Evolutionary conservation across 1,284 basidiomycete genomes (phyloP).

Genomic region (Apiotrichum gamsii): DNA sequence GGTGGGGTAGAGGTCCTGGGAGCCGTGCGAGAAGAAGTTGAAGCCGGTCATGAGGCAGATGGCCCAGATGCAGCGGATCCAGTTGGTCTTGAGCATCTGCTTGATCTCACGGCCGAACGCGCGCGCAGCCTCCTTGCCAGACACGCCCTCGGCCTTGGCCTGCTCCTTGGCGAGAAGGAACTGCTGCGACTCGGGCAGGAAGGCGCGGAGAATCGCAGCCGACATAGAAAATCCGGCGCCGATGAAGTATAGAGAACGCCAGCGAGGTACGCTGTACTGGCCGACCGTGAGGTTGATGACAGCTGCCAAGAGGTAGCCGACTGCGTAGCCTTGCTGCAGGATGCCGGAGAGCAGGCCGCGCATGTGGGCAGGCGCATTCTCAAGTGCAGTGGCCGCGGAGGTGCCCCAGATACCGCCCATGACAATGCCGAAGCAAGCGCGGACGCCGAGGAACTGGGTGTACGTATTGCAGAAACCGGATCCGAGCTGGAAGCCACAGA

Average conservation of each 20-base stretch:
- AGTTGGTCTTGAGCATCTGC: constrained; percentile 72
- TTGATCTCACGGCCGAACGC: constrained; percentile 64
- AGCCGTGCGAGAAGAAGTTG: constrained; percentile 71
- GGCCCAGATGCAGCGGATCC: constrained; percentile 72
- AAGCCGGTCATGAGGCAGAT: constrained; percentile 58
- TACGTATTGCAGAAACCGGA: constrained; percentile 52
- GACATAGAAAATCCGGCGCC: constrained; percentile 61
- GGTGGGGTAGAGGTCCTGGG: constrained; percentile 51
- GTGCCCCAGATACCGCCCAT: constrained; percentile 62
- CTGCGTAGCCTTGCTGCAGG: constrained; percentile 72
- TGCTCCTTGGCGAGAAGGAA: constrained; percentile 51
- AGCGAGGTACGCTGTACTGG: constrained; percentile 31
- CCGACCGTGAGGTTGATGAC: constrained; percentile 58
- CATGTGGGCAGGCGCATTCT: constrained; percentile 76
- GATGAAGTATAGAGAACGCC: constrained; percentile 50
- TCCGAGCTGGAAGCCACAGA: constrained; percentile 68
- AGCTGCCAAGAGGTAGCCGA: constrained; percentile 52
- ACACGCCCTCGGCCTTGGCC: constrained; percentile 42
- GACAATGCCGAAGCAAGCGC: constrained; percentile 70
- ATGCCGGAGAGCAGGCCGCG: constrained; percentile 82
- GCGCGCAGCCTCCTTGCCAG: constrained; percentile 53
- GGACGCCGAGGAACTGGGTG: constrained; percentile 48
- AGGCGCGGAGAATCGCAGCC: constrained; percentile 61
- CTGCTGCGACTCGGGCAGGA: constrained; percentile 71
- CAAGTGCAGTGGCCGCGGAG: constrained; percentile 55